Base-by-base conservation (phyloP, 2,329 filamentous ascomycete genomes). In the Beauveria rudraprayagi region DNA sequence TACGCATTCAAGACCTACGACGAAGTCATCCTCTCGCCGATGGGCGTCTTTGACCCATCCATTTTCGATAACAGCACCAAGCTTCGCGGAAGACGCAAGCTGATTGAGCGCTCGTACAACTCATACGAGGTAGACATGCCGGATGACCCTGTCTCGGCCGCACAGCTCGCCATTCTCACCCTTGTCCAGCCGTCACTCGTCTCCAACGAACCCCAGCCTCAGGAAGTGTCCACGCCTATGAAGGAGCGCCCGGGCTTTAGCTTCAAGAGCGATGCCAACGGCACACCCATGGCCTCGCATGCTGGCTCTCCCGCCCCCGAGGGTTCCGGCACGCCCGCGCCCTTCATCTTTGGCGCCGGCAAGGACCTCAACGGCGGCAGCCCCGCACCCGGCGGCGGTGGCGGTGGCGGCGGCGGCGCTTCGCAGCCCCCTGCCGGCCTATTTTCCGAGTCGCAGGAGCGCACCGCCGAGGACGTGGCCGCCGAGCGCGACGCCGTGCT, bases 1-100 rank as follows among this genome's bases (percentile, higher is more conserved):
- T 97, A 96, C 74, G 85, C 87, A 46, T 97, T 97, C 81, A 97
- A 97, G 79, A 92, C 90, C 1, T 99, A 97, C 70, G 94, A 99
- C 67, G 94, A 97, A 73, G 89, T 95, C 24, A 90, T 96, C 67
- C 81, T 99, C n/a, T 89, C 94, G 0, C 89, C 92, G 1, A 91
- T 96, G 88, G 92, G 92, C n/a, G 90, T 92, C 68, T 97, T 95
- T 72, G 89, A 93, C 63, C 93, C 94, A 0, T 78, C 83, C 2
- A 88, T 97, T 60, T 96, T 97, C 67, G 91, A 96, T 70, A 88
- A 92, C 67, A 85, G 82, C 30, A 76, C 83, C 41, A 99, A 99
- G 77, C 82, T 97, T 11, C 78, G 81, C 22, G 88, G 90, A 47
- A 86, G 93, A 55, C 85, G 91, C 65, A 92, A 88, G 69, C 79